Evolutionary conservation across 2,329 filamentous ascomycete genomes (phyloP).

Genomic region (Botrytis hyacinthi): DNA sequence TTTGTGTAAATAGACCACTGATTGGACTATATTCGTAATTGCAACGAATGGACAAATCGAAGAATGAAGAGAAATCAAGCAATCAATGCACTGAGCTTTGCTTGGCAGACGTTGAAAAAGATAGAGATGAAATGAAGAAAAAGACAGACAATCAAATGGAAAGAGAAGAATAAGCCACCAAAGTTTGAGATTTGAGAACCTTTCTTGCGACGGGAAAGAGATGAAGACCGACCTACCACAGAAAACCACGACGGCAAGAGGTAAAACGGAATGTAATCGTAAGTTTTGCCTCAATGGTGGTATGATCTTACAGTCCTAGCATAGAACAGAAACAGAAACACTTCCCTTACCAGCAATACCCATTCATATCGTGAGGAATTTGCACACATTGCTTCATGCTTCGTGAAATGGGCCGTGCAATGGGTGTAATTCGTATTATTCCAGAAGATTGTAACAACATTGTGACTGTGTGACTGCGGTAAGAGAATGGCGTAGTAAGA

Average conservation of each 20-base stretch:
- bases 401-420: slow-evolving; percentile 14
- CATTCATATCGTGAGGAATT: neutral
- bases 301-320: slow-evolving; percentile 1
- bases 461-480: neutral
- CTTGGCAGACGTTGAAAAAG: neutral
- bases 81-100: neutral
- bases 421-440: neutral
- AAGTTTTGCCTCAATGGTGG: neutral
- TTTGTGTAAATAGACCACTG: neutral
- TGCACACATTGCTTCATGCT: neutral
- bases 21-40: neutral
- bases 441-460: neutral
- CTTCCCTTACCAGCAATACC: neutral
- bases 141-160: neutral
- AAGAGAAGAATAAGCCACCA: neutral
- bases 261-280: neutral
- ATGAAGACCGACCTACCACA: neutral
- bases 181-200: neutral
- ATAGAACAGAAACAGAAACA: slow-evolving; percentile 15
- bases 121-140: neutral
- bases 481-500: neutral
- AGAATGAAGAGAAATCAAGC: neutral
- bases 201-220: neutral
- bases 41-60: neutral
- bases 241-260: neutral